A percentile compares a stretch with the other conserved stretches of the same genome.
Conservation (phyloP, 2,329 filamentous ascomycete genomes). For the Exophiala oligosperma region DNA sequence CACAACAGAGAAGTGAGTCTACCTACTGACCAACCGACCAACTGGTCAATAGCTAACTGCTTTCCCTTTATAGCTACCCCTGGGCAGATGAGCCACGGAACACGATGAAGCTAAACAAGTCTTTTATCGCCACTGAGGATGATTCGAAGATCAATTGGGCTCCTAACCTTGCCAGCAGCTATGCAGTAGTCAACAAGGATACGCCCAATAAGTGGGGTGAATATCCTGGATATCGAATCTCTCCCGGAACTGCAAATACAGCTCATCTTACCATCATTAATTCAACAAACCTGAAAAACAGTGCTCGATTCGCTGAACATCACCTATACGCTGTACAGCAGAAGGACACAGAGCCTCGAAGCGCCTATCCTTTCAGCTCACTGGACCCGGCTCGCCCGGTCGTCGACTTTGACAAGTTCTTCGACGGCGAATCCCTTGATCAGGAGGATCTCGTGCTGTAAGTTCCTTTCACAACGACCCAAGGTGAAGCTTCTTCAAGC, state of each 20-base stretch:
- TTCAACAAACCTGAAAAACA: constrained; percentile 7
- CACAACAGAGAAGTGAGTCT: no score
- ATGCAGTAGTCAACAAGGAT: constrained; percentile 39
- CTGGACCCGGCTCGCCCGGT: constrained; percentile 37
- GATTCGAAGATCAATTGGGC: constrained; percentile 35
- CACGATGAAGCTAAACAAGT: constrained; percentile 41
- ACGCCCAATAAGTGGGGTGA: constrained; percentile 41
- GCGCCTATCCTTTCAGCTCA: constrained; percentile 40
- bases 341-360: constrained; percentile 47
- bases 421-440: constrained; percentile 46
- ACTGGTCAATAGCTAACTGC: no score
- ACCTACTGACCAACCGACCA: no score
- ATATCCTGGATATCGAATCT: constrained; percentile 41
- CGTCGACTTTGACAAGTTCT: constrained; percentile 46
- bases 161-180: constrained; percentile 39
- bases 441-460: constrained; percentile 35
- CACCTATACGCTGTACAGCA: constrained; percentile 30
- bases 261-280: constrained; percentile 24
- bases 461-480: neutral
- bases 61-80: no score
- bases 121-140: constrained; percentile 43
- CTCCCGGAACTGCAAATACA: constrained; percentile 35
- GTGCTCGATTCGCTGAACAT: neutral
- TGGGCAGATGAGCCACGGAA: constrained; percentile 26
- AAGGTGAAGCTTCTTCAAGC: neutral